Evolutionary conservation across 2,329 filamentous ascomycete genomes (phyloP).

Genomic region (Monosporascus sp.): DNA sequence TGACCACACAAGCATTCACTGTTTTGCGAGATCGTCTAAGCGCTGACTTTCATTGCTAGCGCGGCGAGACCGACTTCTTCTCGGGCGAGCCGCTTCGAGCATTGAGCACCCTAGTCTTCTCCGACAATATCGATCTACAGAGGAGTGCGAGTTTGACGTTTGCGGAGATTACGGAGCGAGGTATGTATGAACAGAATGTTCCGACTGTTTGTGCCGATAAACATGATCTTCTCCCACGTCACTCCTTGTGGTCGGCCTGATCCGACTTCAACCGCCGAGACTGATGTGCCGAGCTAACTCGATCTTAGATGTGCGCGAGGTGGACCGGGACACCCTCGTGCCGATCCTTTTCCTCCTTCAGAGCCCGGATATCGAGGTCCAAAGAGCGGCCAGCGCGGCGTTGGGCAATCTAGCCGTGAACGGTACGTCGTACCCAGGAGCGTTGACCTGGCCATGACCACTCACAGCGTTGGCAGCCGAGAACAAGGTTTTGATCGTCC

Average conservation of each 20-base stretch:
- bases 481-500: conserved; percentile 95
- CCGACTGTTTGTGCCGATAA: neutral
- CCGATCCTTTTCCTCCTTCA: conserved; percentile 94
- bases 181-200: conserved; percentile 41
- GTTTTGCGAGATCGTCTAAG: neutral
- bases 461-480: conserved; percentile 56
- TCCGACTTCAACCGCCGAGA: neutral
- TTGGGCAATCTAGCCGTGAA: conserved; percentile 96
- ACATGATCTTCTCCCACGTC: neutral
- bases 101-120: conserved; percentile 93
- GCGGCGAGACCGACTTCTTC: conserved; percentile 97
- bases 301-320: conserved; percentile 81
- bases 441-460: conserved; percentile 3
- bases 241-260: neutral
- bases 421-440: conserved; percentile 55
- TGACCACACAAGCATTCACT: conserved; percentile 1
- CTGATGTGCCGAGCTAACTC: conserved; percentile 2
- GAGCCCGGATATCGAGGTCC: conserved; percentile 93
- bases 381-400: conserved; percentile 91
- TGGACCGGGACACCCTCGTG: conserved; percentile 89
- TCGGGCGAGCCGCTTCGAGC: conserved; percentile 90
- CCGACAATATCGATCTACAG: conserved; percentile 96
- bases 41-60: conserved; percentile 48
- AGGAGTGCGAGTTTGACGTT: conserved; percentile 96
- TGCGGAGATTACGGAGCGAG: conserved; percentile 97